These are phyloP conservation scores for Plasmodium sp. DNA, from an alignment of 169 alveolate genomes.

Conservation along the genomic window DNA sequence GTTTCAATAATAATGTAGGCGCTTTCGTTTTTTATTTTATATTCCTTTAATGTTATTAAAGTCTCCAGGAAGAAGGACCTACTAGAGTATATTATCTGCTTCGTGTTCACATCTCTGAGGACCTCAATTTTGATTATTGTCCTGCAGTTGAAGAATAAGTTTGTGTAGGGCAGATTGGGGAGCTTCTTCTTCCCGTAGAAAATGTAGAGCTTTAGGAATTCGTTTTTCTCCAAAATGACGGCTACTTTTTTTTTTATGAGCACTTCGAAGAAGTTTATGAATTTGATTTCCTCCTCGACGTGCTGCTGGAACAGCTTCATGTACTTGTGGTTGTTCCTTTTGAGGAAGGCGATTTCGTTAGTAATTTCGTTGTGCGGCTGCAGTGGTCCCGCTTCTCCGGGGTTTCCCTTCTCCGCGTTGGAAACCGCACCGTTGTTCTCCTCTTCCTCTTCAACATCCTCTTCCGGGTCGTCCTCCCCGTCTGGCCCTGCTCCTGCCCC, in stretches of 20 bases:
- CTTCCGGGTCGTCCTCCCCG: neutral
- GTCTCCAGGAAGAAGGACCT: slow-evolving; percentile 70
- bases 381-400: neutral
- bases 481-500: neutral
- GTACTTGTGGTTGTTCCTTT: slow-evolving; percentile 28
- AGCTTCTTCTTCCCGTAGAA: slow-evolving; percentile 43
- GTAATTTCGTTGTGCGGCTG: slow-evolving; percentile 1
- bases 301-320: slow-evolving; percentile 47
- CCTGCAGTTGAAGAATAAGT: slow-evolving; percentile 43
- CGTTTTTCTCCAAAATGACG: slow-evolving; percentile 32
- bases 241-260: slow-evolving; percentile 19
- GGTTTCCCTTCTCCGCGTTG: neutral
- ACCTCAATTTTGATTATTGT: slow-evolving; percentile 66
- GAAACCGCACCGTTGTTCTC: neutral
- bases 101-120: slow-evolving; percentile 50
- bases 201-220: slow-evolving; percentile 42
- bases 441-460: neutral
- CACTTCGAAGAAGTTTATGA: slow-evolving; percentile 49
- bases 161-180: slow-evolving; percentile 34
- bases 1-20: slow-evolving; percentile 59
- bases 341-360: slow-evolving; percentile 5
- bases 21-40: slow-evolving; percentile 53
- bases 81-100: slow-evolving; percentile 57
- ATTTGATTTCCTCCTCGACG: slow-evolving; percentile 36
- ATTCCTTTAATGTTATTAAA: slow-evolving; percentile 54